Conservation (phyloP, 768 basidiomycete genomes). For the Suillus brevipes region DNA sequence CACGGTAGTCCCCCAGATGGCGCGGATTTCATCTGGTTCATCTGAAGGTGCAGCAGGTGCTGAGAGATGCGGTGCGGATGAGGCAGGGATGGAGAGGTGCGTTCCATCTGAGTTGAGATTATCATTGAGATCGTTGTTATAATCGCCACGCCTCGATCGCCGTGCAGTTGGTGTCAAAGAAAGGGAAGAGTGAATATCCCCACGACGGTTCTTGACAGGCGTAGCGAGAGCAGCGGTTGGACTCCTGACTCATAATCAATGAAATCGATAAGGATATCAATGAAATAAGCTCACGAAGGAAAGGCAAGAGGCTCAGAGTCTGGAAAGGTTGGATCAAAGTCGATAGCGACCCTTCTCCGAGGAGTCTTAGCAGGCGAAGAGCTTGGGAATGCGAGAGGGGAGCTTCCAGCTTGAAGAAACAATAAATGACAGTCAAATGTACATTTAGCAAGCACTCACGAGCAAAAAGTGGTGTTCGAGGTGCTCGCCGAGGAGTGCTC, state of each 20-base stretch:
- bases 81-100: slow-evolving; percentile 55
- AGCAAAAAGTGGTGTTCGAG: slow-evolving; percentile 47
- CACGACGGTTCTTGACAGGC: slow-evolving; percentile 71
- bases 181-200: slow-evolving; percentile 88
- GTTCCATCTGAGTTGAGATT: slow-evolving; percentile 62
- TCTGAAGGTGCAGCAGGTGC: slow-evolving; percentile 63
- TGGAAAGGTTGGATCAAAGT: slow-evolving; percentile 35
- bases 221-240: slow-evolving; percentile 50
- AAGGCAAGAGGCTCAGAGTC: slow-evolving; percentile 73
- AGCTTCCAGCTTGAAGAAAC: slow-evolving; percentile 47
- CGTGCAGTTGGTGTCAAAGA: slow-evolving; percentile 53
- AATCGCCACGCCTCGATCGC: slow-evolving; percentile 38
- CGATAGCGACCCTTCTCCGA: slow-evolving; percentile 36
- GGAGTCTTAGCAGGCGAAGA: slow-evolving; percentile 58
- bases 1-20: slow-evolving; percentile 98
- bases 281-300: slow-evolving; percentile 52
- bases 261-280: background rate
- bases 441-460: slow-evolving; percentile 35
- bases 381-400: slow-evolving; percentile 63
- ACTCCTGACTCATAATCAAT: slow-evolving; percentile 39
- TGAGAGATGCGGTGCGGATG: slow-evolving; percentile 57
- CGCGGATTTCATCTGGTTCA: slow-evolving; percentile 81
- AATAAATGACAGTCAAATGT: background rate
- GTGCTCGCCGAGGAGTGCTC: slow-evolving; percentile 50
- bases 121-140: slow-evolving; percentile 34